Evolutionary conservation across 106 monocot genomes (phyloP), one percentile per base, ranked within the genome.

Genomic region (Allium cepa): DNA sequence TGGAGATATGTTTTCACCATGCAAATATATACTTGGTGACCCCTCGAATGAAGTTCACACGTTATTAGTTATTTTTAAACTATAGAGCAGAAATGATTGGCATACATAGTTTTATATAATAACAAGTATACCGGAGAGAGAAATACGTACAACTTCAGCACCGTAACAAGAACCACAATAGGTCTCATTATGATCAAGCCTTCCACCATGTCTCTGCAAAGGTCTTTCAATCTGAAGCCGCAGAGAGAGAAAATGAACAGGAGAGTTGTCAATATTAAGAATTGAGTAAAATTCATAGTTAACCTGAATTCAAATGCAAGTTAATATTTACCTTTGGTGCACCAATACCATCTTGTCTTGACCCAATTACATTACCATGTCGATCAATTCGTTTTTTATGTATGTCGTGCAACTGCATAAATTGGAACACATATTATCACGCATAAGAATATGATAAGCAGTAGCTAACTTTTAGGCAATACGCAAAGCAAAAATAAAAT

Each of bases 91-190:
- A 46, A 51, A 13, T 26, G 36, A 36, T 36, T 36, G 36, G 36
- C 36, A 36, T 36, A 36, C 36, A 36, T 36, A 36, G 36, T 36
- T 36, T 36, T 36, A 36, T 36, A 0, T 36, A 36, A 36, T 36
- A 4, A 36, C 36, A 36, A 67, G 18, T 53, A 27, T 7, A n/a
- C 26, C 49, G 22, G 52, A 12, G n/a, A 17, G 47, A 66, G 49
- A 50, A 16, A 15, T 3, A 26, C 52, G 59, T 80, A 97, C 97
- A 79, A 50, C 72, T 69, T 97, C 97, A 57, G 97, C 86, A 73
- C 97, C 92, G 77, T 75, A 97, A 75, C 97, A 97, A 75, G 97
- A 97, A 66, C 97, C 97, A 76, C 97, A 97, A 58, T 97, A 97
- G 53, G 71, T 77, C 71, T 97, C 97, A 67, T 92, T 92, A 51